Conservation (phyloP, 2,329 filamentous ascomycete genomes). For the Penicillium sp. region DNA sequence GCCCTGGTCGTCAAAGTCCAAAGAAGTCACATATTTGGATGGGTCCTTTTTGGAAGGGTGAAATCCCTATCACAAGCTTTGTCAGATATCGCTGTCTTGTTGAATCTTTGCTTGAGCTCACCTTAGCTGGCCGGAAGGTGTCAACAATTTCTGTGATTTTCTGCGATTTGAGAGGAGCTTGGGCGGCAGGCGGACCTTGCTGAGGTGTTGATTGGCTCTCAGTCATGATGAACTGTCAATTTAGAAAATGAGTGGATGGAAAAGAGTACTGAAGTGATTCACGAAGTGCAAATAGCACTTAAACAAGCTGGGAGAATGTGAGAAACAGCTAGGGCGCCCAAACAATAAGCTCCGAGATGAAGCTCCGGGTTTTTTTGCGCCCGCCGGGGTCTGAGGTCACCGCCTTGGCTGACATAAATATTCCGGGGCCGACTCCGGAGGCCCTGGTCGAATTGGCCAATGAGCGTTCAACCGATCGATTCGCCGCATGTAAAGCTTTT, state of each 20-base stretch:
- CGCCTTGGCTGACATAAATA: conserved; percentile 14
- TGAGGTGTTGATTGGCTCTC: conserved; percentile 28
- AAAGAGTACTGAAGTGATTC: background rate
- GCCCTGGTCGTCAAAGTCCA: conserved; percentile 95
- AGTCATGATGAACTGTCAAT: conserved; percentile 22
- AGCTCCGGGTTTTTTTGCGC: conserved; percentile 21
- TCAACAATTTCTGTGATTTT: conserved; percentile 75
- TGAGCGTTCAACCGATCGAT: conserved; percentile 8
- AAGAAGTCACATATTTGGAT: conserved; percentile 68
- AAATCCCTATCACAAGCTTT: conserved; percentile 27
- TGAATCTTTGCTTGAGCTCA: conserved; percentile 37
- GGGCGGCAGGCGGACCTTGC: conserved; percentile 23
- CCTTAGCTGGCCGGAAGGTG: conserved; percentile 75
- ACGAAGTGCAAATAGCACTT: background rate
- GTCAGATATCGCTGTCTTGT: conserved; percentile 7
- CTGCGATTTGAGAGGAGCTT: conserved; percentile 45
- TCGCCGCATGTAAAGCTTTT: conserved; percentile 26
- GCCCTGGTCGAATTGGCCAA: conserved; percentile 13
- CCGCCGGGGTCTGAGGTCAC: conserved; percentile 5
- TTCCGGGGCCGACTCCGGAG: conserved; percentile 6
- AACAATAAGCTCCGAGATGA: conserved; percentile 1
- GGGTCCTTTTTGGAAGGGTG: conserved; percentile 38
- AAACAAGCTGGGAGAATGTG: background rate
- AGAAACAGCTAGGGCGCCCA: background rate
- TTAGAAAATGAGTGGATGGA: background rate